phyloP scores from a whole-genome alignment of 2,329 filamentous ascomycete genomes.

The Aspergillus chevalieri region DNA sequence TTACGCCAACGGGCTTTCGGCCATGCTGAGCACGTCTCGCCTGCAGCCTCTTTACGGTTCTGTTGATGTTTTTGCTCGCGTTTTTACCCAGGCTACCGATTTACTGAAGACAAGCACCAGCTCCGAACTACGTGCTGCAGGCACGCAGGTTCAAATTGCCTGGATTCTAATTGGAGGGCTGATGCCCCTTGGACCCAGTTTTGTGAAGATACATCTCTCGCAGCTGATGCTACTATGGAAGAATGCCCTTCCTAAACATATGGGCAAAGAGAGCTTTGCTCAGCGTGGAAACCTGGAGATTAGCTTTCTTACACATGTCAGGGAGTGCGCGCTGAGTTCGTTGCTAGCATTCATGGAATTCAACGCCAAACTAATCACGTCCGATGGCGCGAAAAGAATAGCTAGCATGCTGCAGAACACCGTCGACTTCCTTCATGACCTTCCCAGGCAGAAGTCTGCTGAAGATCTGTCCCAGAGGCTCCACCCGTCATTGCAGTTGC shows the following conservation, averaged over 20 bases:
- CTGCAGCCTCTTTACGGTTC: slow-evolving; percentile 87
- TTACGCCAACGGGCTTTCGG: slow-evolving; percentile 84
- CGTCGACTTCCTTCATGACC: slow-evolving; percentile 74
- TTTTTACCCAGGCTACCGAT: slow-evolving; percentile 84
- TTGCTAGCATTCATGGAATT: slow-evolving; percentile 89
- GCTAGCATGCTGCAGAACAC: slow-evolving; percentile 94
- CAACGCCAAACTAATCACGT: slow-evolving; percentile 83
- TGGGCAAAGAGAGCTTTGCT: slow-evolving; percentile 85
- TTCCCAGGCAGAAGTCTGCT: slow-evolving; percentile 75
- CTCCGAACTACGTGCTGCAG: slow-evolving; percentile 82
- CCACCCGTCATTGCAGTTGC: slow-evolving; percentile 76
- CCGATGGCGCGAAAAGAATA: slow-evolving; percentile 88
- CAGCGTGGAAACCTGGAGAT: slow-evolving; percentile 80
- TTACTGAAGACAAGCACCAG: slow-evolving; percentile 87
- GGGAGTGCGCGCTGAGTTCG: slow-evolving; percentile 87
- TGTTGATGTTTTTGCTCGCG: slow-evolving; percentile 87
- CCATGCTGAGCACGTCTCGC: slow-evolving; percentile 82
- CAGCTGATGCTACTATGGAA: slow-evolving; percentile 94
- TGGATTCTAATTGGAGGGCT: slow-evolving; percentile 96
- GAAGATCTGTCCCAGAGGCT: slow-evolving; percentile 82
- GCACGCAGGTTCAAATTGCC: slow-evolving; percentile 92
- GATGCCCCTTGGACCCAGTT: slow-evolving; percentile 94
- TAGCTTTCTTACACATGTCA: slow-evolving; percentile 87
- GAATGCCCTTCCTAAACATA: slow-evolving; percentile 87
- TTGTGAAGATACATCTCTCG: slow-evolving; percentile 96